These are phyloP conservation scores for Arabidopsis lyrata DNA, from an alignment of 441 rosid species.

Conservation along the genomic window DNA sequence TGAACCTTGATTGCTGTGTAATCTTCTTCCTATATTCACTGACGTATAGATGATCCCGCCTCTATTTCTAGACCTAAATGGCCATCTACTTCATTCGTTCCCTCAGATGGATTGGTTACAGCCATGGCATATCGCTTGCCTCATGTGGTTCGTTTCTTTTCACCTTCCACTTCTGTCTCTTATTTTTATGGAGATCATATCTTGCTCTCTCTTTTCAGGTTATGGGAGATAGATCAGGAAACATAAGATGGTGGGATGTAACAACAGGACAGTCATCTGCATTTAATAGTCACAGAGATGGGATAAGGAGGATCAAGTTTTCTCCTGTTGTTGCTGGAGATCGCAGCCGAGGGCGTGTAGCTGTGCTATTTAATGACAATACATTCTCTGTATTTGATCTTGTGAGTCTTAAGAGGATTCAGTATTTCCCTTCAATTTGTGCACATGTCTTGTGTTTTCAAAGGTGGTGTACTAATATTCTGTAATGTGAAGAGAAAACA, in stretches of 20 bases:
- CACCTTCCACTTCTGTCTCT: conserved; percentile 25
- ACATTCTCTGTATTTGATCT: conserved; percentile 95
- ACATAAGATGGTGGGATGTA: conserved; percentile 99
- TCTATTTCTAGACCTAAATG: conserved; percentile 88
- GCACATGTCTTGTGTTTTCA: conserved; percentile 27
- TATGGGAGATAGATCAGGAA: conserved; percentile 98
- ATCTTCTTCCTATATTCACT: conserved; percentile 41
- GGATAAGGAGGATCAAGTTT: conserved; percentile 93
- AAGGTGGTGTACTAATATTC: conserved; percentile 22
- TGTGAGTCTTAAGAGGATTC: conserved; percentile 59
- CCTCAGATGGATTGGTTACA: conserved; percentile 94
- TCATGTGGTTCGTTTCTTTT: conserved; percentile 81
- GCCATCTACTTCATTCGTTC: conserved; percentile 96
- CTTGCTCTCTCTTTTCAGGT: conserved; percentile 65
- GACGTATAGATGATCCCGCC: conserved; percentile 43
- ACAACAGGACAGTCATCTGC: conserved; percentile 96
- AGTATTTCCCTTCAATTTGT: conserved; percentile 25
- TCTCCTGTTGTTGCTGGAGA: conserved; percentile 97
- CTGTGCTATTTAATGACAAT: conserved; percentile 94
- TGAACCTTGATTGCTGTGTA: conserved; percentile 36
- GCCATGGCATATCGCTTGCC: conserved; percentile 99
- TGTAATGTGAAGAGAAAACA: conserved; percentile 28
- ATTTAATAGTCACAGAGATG: conserved; percentile 91
- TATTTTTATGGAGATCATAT: conserved; percentile 24
- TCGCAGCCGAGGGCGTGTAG: conserved; percentile 93